Conservation (phyloP, 2,329 filamentous ascomycete species). For the Aquanectria penicillioides region DNA sequence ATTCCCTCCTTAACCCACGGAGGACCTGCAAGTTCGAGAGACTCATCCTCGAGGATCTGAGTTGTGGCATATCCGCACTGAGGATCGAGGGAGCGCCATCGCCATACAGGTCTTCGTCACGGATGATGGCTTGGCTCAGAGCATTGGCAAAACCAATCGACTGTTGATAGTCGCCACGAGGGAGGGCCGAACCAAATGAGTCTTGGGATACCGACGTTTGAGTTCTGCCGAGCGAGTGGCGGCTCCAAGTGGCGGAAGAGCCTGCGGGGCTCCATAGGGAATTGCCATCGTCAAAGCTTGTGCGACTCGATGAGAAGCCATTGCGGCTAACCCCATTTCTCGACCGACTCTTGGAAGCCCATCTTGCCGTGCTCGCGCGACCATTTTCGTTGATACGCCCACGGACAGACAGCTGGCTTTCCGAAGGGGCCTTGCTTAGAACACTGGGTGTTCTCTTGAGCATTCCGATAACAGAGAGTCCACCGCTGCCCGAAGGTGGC, state of each 20-base stretch:
- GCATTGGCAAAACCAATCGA: slow-evolving; percentile 98
- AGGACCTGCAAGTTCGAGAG: slow-evolving; percentile 88
- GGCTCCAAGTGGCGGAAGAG: slow-evolving; percentile 96
- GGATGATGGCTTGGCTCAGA: slow-evolving; percentile 94
- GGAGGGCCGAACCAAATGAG: slow-evolving; percentile 82
- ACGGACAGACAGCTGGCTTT: slow-evolving; percentile 74
- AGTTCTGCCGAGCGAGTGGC: slow-evolving; percentile 89
- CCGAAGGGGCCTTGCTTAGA: slow-evolving; percentile 91
- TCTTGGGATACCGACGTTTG: slow-evolving; percentile 93
- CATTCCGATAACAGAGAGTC: slow-evolving; percentile 78
- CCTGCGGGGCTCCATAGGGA: slow-evolving; percentile 88
- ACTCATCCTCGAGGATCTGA: slow-evolving; percentile 89
- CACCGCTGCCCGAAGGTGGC: slow-evolving; percentile 65
- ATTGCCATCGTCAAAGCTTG: slow-evolving; percentile 90
- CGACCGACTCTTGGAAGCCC: slow-evolving; percentile 87
- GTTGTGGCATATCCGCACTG: slow-evolving; percentile 69
- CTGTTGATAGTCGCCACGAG: slow-evolving; percentile 87
- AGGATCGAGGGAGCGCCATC: slow-evolving; percentile 57
- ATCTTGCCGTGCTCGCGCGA: slow-evolving; percentile 70
- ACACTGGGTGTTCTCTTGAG: slow-evolving; percentile 90
- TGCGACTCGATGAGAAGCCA: slow-evolving; percentile 88
- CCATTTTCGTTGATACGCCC: slow-evolving; percentile 73
- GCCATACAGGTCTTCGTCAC: slow-evolving; percentile 77
- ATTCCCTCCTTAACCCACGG: slow-evolving; percentile 99
- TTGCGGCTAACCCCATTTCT: slow-evolving; percentile 78